Conservation (phyloP, 129 eudicot genomes). For the Artemisia argyi region DNA sequence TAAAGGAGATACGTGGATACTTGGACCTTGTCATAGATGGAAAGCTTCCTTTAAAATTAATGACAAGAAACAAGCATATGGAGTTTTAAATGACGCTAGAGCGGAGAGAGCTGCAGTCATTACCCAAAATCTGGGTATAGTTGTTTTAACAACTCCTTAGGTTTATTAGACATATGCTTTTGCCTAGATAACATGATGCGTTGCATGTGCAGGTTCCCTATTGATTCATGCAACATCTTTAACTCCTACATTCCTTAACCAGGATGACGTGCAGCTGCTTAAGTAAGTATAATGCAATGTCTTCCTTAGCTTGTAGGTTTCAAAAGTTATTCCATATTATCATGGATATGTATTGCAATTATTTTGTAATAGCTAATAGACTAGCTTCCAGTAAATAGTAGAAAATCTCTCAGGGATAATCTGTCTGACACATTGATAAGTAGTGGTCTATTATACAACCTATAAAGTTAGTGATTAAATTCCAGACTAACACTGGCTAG, state of each 20-base stretch:
- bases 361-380: conserved; percentile 3
- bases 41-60: conserved; percentile 85
- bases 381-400: conserved; percentile 13
- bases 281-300: conserved; percentile 49
- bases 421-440: conserved; percentile 1
- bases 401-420: conserved; percentile 9
- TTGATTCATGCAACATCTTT: conserved; percentile 90
- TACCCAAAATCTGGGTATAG: conserved; percentile 68
- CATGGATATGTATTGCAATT: conserved; percentile 2
- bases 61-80: too few species aligned
- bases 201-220: conserved; percentile 71
- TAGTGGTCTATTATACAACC: too few species aligned
- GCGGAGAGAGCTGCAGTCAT: conserved; percentile 50
- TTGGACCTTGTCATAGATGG: conserved; percentile 87
- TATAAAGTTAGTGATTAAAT: too few species aligned
- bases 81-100: conserved; percentile 32
- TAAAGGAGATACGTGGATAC: conserved; percentile 85
- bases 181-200: conserved; percentile 26
- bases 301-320: conserved; percentile 21
- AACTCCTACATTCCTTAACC: conserved; percentile 70
- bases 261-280: conserved; percentile 88
- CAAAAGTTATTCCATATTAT: conserved; percentile 1
- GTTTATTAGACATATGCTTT: conserved; percentile 4
- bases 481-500: too few species aligned
- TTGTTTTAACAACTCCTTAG: conserved; percentile 13